Evolutionary conservation across 2,329 filamentous ascomycete species (phyloP), one percentile per base, ranked within the genome.

Genomic region (Ramularia collo-cygni): DNA sequence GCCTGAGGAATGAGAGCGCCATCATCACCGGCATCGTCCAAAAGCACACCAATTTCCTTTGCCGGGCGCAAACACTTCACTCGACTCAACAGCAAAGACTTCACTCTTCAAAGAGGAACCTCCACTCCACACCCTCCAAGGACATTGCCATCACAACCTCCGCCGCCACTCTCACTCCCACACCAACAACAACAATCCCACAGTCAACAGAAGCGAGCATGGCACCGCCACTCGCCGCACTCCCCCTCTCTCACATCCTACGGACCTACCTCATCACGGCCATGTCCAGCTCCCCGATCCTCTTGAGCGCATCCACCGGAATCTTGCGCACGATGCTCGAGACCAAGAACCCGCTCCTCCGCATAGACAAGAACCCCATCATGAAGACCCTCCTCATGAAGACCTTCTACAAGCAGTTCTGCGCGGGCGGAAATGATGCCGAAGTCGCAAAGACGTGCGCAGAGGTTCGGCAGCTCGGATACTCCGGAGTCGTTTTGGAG

Each of bases 321-420:
- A 61, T 83, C 43, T 82, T 93, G 65, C 75, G 71, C 5, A 60
- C 74, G 15, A 74, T 93, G 52, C 83, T 88, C 8, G 73, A 86
- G 60, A 80, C 83, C 17, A 75, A 75, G 36, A 80, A 69, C 42
- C 67, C 75, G 1, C 39, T 88, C 0, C 70, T 92, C 42, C 81
- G 82, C 60, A 80, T 87, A 4, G 86, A 93, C 57, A 71, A 67
- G 37, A 95, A 94, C 58, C 77, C 77, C 0, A 33, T 90, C 1
- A 71, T 94, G 12, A 75, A 79, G 30, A 76, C 70, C 44, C 58
- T 88, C 29, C 69, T 95, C 35, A 87, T 88, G 60, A 76, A 80
- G 58, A 93, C 86, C 0, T 88, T 95, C 55, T 95, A 95, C 61
- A 79, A 80, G 16, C 89, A 95, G 56, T 95, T 94, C 64, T 95